Conservation (phyloP, 2,329 filamentous ascomycete species). For the Colletotrichum simmondsii region DNA sequence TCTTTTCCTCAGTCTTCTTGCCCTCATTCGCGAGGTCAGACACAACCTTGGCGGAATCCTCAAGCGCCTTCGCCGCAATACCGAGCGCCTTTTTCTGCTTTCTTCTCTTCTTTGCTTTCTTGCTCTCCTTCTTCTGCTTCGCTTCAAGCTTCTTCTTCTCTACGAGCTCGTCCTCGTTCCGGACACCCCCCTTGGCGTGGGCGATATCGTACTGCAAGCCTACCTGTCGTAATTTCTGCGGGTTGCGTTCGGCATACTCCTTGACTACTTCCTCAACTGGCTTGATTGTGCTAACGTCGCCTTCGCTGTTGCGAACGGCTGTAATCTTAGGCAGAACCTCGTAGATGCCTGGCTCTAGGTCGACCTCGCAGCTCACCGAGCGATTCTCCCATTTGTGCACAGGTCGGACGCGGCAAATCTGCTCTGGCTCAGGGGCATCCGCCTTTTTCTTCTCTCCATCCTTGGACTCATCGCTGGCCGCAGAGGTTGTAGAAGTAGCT, state of each 20-base stretch:
- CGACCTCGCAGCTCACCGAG: conserved; percentile 77
- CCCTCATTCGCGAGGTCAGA: conserved; percentile 27
- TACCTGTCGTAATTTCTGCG: conserved; percentile 72
- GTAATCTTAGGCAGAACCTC: conserved; percentile 76
- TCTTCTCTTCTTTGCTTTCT: conserved; percentile 39
- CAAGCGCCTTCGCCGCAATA: conserved; percentile 28
- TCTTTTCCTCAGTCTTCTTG: conserved; percentile 24
- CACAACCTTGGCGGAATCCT: conserved; percentile 37
- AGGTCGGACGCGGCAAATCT: conserved; percentile 47
- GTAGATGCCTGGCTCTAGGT: conserved; percentile 75
- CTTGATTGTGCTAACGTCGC: conserved; percentile 38
- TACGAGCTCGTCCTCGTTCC: conserved; percentile 57
- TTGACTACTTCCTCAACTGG: conserved; percentile 71
- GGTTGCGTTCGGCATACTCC: conserved; percentile 53
- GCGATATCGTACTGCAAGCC: conserved; percentile 71
- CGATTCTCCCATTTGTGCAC: conserved; percentile 61
- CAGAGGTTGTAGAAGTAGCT: conserved; percentile 21
- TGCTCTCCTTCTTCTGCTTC: conserved; percentile 42
- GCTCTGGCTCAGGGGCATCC: conserved; percentile 39
- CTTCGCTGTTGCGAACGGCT: conserved; percentile 56
- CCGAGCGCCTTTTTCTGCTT: conserved; percentile 27
- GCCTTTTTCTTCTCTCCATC: neutral
- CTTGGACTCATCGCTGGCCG: neutral
- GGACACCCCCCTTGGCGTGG: conserved; percentile 66
- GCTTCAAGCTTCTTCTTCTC: conserved; percentile 40